phyloP scores from a whole-genome alignment of 768 basidiomycete genomes.

The Termitomyces sp. region DNA sequence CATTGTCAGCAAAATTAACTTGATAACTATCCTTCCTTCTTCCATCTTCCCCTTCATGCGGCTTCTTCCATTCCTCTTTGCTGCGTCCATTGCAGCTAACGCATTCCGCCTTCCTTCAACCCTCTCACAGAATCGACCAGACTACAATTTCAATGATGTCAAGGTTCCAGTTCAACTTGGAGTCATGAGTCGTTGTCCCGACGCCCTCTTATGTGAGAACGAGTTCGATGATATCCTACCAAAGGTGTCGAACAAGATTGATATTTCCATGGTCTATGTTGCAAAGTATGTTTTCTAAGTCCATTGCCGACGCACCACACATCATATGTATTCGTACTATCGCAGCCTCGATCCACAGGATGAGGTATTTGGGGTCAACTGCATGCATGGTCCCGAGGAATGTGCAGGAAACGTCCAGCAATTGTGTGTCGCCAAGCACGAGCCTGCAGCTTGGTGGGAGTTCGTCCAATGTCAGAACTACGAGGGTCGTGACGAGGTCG shows the following conservation, averaged over 20 bases:
- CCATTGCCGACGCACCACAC: neutral
- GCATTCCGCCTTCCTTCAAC: conserved; percentile 6
- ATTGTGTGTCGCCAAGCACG: conserved; percentile 70
- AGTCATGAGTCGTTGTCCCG: conserved; percentile 65
- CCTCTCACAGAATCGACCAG: conserved; percentile 4
- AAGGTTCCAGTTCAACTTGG: conserved; percentile 49
- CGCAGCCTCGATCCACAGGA: conserved; percentile 61
- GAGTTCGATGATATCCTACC: conserved; percentile 71
- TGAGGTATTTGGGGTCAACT: conserved; percentile 71
- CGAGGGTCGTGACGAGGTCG: conserved; percentile 59
- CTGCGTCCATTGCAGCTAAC: neutral
- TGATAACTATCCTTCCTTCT: neutral
- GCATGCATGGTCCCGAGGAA: conserved; percentile 77
- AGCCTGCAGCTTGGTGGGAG: conserved; percentile 69
- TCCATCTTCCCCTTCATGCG: conserved; percentile 5
- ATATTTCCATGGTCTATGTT: conserved; percentile 69
- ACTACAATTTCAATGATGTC: conserved; percentile 17
- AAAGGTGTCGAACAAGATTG: conserved; percentile 58
- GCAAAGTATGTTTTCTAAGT: conserved; percentile 51
- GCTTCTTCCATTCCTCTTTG: conserved; percentile 4
- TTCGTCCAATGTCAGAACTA: conserved; percentile 82
- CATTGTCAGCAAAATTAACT: conserved; percentile 2
- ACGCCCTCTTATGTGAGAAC: conserved; percentile 78
- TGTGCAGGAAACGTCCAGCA: conserved; percentile 90
- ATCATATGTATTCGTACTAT: neutral